Evolutionary conservation across 805 yeast species (phyloP), one percentile per base, ranked within the genome.

Genomic region (Priceomyces castillae): DNA sequence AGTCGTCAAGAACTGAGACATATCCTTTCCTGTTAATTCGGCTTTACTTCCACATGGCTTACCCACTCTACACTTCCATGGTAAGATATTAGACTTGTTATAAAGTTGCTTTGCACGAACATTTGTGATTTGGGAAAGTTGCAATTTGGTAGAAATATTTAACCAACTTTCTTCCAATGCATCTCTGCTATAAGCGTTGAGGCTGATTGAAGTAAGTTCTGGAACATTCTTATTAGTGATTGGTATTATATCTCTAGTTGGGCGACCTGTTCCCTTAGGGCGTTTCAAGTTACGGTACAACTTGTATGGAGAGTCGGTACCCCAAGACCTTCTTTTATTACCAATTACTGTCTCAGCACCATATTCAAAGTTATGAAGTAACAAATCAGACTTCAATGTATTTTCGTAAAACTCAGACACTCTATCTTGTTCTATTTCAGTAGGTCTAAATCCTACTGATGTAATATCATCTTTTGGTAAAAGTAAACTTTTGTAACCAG

Each of bases 111-210:
- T 69, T 30, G 97, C 90, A 62, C 89, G 87, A 48, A 76, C 81
- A 48, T 96, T 96, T n/a, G 99, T 92, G 56, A 94, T 86, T 63
- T 92, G 98, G 56, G 94, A 95, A 45, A 94, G 61, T 66, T 86
- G 92, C 46, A 88, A 74, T 40, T 80, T 73, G 9, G 95, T 88
- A 26, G 90, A 77, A 43, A 90, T 78, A 23, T 89, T 87, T 47
- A 81, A 72, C 67, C 89, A 82, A 35, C 81, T 76, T 54, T 84
- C 81, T 44, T 78, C 82, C 52, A 78, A 79, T 5, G 94, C 88
- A 34, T 79, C 81, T 52, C 78, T 81, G 37, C 80, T 92, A 58
- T 79, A 92, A 56, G 95, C 80, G 64, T 86, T 87, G 55, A 94
- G 70, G 31, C 78, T 73, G 34, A 95, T 75, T n/a, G 78, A 72